These are phyloP conservation scores for Plasmodium gallinaceum DNA, from an alignment of 169 alveolate genomes.

Conservation along the genomic window DNA sequence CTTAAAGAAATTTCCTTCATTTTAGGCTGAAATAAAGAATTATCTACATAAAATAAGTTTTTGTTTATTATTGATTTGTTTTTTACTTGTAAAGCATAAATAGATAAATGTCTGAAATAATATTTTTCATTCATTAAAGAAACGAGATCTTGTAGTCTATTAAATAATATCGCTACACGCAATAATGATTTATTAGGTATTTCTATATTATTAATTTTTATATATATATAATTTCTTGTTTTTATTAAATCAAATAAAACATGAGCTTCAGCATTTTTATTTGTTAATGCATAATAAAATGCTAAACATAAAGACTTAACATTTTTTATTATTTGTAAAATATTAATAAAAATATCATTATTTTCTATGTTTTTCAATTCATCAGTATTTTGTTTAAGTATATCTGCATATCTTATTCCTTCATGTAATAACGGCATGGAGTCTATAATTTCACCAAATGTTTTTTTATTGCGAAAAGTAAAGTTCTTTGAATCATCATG, in stretches of 20 bases:
- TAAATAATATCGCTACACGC: slow-evolving; percentile 78
- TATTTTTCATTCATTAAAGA: slow-evolving; percentile 36
- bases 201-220: slow-evolving; percentile 31
- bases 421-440: slow-evolving; percentile 43
- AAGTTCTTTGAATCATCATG: slow-evolving; percentile 18
- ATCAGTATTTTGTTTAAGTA: slow-evolving; percentile 82
- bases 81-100: slow-evolving; percentile 58
- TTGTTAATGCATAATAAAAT: slow-evolving; percentile 75
- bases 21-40: slow-evolving; percentile 30
- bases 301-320: slow-evolving; percentile 81
- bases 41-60: slow-evolving; percentile 29
- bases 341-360: slow-evolving; percentile 79
- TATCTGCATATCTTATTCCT: slow-evolving; percentile 82
- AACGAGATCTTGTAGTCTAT: slow-evolving; percentile 71
- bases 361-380: slow-evolving; percentile 73
- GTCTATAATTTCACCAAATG: slow-evolving; percentile 31
- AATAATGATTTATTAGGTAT: slow-evolving; percentile 70
- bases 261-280: slow-evolving; percentile 82
- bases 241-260: slow-evolving; percentile 82
- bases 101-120: slow-evolving; percentile 59
- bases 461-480: slow-evolving; percentile 29
- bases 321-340: slow-evolving; percentile 80
- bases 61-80: slow-evolving; percentile 20
- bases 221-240: slow-evolving; percentile 76
- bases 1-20: slow-evolving; percentile 32